These are phyloP conservation scores for Ustilago tritici DNA, from an alignment of 1,284 basidiomycete species.

Conservation along the genomic window DNA sequence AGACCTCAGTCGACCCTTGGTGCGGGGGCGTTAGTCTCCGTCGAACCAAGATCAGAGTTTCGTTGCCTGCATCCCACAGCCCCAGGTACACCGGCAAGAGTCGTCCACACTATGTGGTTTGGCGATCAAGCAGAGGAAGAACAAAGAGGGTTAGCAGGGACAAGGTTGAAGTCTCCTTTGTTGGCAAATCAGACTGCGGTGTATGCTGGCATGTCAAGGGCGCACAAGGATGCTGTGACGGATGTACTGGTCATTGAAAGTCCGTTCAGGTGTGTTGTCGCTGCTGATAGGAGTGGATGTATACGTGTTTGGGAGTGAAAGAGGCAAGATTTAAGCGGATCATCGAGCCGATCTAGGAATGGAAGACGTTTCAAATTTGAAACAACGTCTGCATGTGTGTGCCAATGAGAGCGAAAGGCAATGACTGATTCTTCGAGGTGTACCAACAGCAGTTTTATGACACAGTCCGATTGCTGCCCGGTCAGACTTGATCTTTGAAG, in stretches of 20 bases:
- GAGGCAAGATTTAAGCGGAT: no score
- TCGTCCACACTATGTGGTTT: conserved; percentile 21
- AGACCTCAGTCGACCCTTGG: background rate
- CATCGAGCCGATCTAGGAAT: no score
- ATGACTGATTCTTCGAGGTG: no score
- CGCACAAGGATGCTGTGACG: conserved; percentile 85
- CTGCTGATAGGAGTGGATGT: conserved; percentile 75
- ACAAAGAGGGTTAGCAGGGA: background rate
- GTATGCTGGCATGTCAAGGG: conserved; percentile 24
- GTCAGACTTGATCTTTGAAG: no score
- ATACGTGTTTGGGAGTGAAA: conserved; percentile 66
- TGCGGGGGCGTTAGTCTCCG: conserved; percentile 4
- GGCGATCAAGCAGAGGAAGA: background rate
- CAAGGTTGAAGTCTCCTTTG: conserved; percentile 45
- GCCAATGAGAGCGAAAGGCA: no score
- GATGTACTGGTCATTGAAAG: conserved; percentile 83
- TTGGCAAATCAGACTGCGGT: conserved; percentile 45
- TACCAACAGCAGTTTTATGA: no score
- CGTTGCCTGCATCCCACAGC: background rate
- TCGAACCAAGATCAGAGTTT: conserved; percentile 36
- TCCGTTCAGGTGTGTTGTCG: conserved; percentile 86
- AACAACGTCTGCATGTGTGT: no score
- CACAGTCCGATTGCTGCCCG: no score
- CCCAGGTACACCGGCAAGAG: background rate
- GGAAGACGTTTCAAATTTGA: background rate